phyloP scores from a whole-genome alignment of 768 basidiomycete genomes.

The Suillus americanus region DNA sequence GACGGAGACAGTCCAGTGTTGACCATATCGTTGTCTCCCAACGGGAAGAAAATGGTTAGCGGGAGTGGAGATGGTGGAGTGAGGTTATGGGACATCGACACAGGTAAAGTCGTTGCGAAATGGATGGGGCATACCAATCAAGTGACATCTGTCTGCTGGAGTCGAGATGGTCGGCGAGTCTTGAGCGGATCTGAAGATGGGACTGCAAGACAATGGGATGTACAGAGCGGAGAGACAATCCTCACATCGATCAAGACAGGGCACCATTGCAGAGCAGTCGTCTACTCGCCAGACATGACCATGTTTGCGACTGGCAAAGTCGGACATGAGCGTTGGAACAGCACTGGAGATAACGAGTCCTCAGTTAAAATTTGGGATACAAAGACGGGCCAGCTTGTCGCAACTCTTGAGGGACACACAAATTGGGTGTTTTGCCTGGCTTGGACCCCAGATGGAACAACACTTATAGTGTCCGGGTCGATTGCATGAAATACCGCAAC shows the following conservation, averaged over 20 bases:
- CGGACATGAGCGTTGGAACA: too few species aligned
- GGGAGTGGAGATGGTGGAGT: too few species aligned
- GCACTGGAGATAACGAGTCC: not conserved
- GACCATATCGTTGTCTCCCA: too few species aligned
- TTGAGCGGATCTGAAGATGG: not conserved
- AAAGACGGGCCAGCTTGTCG: not conserved
- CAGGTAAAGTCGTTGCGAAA: not conserved
- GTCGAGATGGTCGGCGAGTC: not conserved
- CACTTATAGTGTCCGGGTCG: not conserved
- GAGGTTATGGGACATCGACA: too few species aligned
- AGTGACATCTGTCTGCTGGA: not conserved
- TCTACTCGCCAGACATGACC: not conserved
- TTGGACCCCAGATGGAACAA: not conserved
- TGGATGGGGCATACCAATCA: not conserved
- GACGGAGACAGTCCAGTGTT: not conserved
- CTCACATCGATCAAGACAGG: not conserved
- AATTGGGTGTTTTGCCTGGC: not conserved
- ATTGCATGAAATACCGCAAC: accelerated
- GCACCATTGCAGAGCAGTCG: not conserved
- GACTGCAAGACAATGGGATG: not conserved
- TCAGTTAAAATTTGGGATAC: not conserved
- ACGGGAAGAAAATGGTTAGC: too few species aligned
- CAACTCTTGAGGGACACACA: not conserved
- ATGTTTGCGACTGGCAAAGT: not conserved
- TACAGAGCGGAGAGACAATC: not conserved